phyloP scores from a whole-genome alignment of 768 basidiomycete species.

The Lentinula raphanica region DNA sequence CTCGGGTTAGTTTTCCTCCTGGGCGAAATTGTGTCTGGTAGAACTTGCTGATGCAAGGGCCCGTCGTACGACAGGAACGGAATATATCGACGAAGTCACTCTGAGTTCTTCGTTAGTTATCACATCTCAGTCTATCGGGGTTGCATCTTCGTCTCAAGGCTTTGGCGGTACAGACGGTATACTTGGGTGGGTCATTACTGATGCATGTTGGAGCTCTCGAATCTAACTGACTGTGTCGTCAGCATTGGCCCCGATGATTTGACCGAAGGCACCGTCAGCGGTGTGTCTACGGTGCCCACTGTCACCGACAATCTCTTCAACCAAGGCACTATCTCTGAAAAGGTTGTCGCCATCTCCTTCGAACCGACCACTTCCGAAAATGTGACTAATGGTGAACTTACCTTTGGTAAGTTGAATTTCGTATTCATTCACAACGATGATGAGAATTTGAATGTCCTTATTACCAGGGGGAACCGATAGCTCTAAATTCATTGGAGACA shows the following conservation, averaged over 20 bases:
- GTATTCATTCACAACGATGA: background rate
- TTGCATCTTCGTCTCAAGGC: slow-evolving; percentile 42
- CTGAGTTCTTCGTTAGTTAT: slow-evolving; percentile 47
- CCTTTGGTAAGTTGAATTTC: slow-evolving; percentile 33
- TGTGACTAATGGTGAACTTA: slow-evolving; percentile 46
- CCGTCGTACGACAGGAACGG: background rate
- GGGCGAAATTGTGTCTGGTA: too few species aligned
- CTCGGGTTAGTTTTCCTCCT: slow-evolving; percentile 34
- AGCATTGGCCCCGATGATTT: slow-evolving; percentile 60
- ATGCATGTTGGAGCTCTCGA: too few species aligned
- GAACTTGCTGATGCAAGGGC: background rate
- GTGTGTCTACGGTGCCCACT: slow-evolving; percentile 38
- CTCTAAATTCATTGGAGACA: slow-evolving; percentile 16
- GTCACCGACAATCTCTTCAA: slow-evolving; percentile 51
- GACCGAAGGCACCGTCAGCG: slow-evolving; percentile 36
- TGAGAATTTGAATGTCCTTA: background rate
- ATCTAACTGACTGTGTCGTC: background rate
- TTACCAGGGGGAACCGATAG: slow-evolving; percentile 27
- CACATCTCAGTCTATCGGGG: slow-evolving; percentile 57
- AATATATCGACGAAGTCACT: slow-evolving; percentile 46
- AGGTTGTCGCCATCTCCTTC: slow-evolving; percentile 48
- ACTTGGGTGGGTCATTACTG: slow-evolving; percentile 44
- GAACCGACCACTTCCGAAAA: slow-evolving; percentile 35
- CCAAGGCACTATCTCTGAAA: slow-evolving; percentile 31
- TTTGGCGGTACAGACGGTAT: slow-evolving; percentile 60